Evolutionary conservation across 202 grass and related monocot genomes (phyloP).

Genomic region (Bolboschoenoplectus hybrid): DNA sequence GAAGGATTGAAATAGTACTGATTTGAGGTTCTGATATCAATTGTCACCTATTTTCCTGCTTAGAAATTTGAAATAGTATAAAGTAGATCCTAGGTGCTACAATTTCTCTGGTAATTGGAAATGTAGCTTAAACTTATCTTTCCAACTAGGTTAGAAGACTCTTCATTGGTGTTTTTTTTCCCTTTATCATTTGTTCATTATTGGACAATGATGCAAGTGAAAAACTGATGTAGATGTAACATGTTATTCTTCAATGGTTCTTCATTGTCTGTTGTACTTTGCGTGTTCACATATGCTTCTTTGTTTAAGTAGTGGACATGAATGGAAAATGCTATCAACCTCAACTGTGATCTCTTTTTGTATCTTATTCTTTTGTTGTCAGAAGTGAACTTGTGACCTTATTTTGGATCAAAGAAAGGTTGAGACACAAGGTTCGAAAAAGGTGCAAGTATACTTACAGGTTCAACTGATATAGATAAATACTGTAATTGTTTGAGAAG

Average conservation of each 20-base stretch:
- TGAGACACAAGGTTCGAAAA: neutral
- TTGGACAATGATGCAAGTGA: constrained; percentile 17
- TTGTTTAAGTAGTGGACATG: neutral
- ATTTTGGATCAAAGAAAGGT: neutral
- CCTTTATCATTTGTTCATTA: neutral
- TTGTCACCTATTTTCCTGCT: neutral
- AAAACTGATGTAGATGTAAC: neutral
- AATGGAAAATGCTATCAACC: neutral
- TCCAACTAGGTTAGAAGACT: neutral
- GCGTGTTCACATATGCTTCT: neutral
- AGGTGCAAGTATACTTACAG: neutral
- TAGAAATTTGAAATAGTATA: constrained; percentile 8
- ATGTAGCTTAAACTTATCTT: neutral
- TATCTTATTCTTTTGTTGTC: neutral
- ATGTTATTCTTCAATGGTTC: constrained; percentile 6
- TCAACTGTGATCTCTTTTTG: neutral
- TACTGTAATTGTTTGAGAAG: neutral
- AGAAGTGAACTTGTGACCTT: neutral
- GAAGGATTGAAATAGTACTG: neutral
- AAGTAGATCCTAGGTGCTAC: neutral
- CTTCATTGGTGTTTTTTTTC: neutral
- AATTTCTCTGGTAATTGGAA: neutral
- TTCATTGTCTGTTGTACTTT: neutral
- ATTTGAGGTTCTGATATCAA: neutral
- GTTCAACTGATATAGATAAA: neutral